phyloP scores from a whole-genome alignment of 768 basidiomycete species.

The Stropharia rugosoannulata region DNA sequence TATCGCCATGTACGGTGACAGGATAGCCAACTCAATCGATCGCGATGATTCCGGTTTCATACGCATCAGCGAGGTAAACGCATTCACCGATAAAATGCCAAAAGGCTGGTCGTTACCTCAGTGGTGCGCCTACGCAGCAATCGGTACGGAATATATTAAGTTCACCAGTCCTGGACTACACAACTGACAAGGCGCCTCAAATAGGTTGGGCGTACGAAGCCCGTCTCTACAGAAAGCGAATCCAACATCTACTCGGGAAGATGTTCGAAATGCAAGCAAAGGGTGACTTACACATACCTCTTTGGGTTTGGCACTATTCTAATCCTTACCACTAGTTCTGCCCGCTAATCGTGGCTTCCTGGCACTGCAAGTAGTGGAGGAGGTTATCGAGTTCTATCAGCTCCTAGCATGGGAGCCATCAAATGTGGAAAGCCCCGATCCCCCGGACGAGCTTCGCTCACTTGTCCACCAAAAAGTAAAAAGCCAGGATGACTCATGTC shows the following conservation, averaged over 20 bases:
- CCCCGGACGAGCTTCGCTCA: slow-evolving; percentile 4
- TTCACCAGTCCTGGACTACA: neutral
- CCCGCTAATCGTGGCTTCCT: neutral
- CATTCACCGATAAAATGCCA: slow-evolving; percentile 17
- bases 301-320: neutral
- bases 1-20: slow-evolving; percentile 8
- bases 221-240: slow-evolving; percentile 18
- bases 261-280: slow-evolving; percentile 15
- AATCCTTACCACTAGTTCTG: neutral
- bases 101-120: slow-evolving; percentile 20
- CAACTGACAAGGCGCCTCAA: neutral
- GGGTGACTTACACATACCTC: slow-evolving; percentile 5
- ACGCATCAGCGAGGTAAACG: slow-evolving; percentile 21
- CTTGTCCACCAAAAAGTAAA: slow-evolving; percentile 14
- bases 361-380: neutral
- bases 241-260: slow-evolving; percentile 10
- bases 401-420: slow-evolving; percentile 6
- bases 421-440: neutral
- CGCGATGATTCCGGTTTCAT: slow-evolving; percentile 20
- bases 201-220: slow-evolving; percentile 21
- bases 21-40: slow-evolving; percentile 18
- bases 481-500: slow-evolving; percentile 8
- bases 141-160: slow-evolving; percentile 11
- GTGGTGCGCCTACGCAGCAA: slow-evolving; percentile 20
- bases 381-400: neutral